Conservation (phyloP, 176 grass and related monocot species). For the Melocanna baccifera region DNA sequence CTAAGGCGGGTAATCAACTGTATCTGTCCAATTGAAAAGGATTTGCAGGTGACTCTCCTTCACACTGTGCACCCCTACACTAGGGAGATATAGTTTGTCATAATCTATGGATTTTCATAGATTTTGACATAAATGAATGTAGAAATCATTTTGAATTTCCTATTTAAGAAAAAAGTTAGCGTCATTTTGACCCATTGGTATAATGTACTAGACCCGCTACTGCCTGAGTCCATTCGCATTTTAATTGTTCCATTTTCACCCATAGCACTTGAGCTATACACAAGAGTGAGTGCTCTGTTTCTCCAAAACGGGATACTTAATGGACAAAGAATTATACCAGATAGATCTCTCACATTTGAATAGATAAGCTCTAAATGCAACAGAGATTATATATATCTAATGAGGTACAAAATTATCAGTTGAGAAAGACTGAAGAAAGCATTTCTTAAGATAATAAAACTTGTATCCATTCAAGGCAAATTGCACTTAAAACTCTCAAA, state of each 20-base stretch:
- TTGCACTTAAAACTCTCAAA: no score
- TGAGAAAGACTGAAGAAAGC: no score
- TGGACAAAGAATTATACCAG: neutral
- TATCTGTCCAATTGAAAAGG: no score
- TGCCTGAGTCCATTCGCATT: neutral
- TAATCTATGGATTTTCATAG: neutral
- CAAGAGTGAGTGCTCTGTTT: neutral
- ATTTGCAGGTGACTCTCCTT: no score
- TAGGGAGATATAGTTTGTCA: no score
- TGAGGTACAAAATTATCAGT: no score
- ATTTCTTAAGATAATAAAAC: no score
- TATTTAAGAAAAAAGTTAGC: neutral
- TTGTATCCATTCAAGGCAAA: no score
- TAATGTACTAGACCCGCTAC: neutral
- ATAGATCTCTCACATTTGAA: neutral
- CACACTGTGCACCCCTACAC: no score
- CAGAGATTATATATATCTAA: neutral
- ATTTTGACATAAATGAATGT: neutral
- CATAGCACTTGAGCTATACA: neutral
- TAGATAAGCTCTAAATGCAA: neutral
- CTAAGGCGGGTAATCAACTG: no score
- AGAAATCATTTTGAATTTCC: neutral
- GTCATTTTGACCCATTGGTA: neutral
- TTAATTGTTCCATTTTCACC: neutral
- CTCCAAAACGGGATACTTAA: neutral